A percentile compares a stretch with the other conserved stretches of the same genome.
phyloP scores from a whole-genome alignment of 441 rosid species.

The Melastoma candidum region DNA sequence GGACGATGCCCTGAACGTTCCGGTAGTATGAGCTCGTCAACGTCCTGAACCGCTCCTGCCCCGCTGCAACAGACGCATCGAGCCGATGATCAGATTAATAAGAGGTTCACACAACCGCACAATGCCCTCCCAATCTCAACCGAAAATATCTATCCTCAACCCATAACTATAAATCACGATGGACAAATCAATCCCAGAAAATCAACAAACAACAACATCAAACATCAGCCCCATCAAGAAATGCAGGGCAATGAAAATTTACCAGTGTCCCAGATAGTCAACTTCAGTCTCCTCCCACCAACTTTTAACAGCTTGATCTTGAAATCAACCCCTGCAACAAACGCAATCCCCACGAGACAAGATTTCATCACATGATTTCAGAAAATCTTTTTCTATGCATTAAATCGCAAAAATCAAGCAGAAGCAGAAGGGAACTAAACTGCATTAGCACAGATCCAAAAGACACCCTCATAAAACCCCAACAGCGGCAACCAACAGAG shows the following conservation, averaged over 20 bases:
- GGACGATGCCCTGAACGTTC: conserved; percentile 87
- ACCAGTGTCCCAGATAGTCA: conserved; percentile 99
- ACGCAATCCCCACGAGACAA: neutral
- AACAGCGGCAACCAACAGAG: neutral
- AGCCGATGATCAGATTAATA: no score
- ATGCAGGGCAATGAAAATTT: conserved; percentile 7
- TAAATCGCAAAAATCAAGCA: neutral
- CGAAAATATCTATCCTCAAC: no score
- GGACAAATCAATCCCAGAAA: no score
- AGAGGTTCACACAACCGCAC: no score
- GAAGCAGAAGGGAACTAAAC: conserved; percentile 1
- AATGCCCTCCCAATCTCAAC: no score
- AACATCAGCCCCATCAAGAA: no score
- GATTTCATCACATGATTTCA: neutral
- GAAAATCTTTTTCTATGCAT: no score
- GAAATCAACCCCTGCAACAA: conserved; percentile 71
- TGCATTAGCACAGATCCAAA: neutral
- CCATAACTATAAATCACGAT: no score
- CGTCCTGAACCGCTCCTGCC: conserved; percentile 90
- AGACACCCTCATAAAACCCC: neutral
- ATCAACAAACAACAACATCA: no score
- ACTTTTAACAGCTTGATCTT: conserved; percentile 85
- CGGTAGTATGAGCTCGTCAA: conserved; percentile 86
- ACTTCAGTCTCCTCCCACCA: conserved; percentile 71
- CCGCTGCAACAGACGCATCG: conserved; percentile 46